Evolutionary conservation across 169 alveolate genomes (phyloP).

Genomic region (Blepharisma undulans): DNA sequence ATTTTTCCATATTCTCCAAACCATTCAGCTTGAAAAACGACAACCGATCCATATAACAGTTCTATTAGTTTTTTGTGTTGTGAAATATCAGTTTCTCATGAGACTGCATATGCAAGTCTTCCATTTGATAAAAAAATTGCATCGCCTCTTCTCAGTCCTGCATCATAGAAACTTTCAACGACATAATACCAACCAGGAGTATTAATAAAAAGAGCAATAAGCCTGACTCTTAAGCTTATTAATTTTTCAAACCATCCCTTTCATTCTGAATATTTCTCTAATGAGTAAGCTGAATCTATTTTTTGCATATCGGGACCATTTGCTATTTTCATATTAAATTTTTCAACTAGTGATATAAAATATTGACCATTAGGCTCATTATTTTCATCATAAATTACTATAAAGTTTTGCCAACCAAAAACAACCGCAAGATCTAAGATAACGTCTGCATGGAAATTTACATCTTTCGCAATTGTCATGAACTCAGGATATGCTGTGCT

Average conservation of each 20-base stretch:
- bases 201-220: background rate
- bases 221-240: background rate
- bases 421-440: background rate
- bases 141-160: conserved; percentile 20
- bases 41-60: background rate
- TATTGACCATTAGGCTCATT: background rate
- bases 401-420: background rate
- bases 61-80: background rate
- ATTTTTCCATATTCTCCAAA: background rate
- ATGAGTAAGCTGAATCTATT: background rate
- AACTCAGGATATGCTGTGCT: background rate
- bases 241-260: background rate
- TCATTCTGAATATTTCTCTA: background rate
- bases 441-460: background rate
- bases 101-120: background rate
- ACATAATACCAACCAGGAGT: background rate
- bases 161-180: background rate
- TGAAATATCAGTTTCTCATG: background rate
- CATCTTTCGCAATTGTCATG: background rate
- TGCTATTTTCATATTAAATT: background rate
- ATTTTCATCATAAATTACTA: background rate
- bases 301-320: background rate
- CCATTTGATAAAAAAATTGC: background rate
- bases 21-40: background rate
- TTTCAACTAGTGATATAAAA: background rate